Percentiles rank a stretch among this genome's conserved stretches.
Conservation (phyloP, 257 asterid genomes). For the Nemophila menziesii region DNA sequence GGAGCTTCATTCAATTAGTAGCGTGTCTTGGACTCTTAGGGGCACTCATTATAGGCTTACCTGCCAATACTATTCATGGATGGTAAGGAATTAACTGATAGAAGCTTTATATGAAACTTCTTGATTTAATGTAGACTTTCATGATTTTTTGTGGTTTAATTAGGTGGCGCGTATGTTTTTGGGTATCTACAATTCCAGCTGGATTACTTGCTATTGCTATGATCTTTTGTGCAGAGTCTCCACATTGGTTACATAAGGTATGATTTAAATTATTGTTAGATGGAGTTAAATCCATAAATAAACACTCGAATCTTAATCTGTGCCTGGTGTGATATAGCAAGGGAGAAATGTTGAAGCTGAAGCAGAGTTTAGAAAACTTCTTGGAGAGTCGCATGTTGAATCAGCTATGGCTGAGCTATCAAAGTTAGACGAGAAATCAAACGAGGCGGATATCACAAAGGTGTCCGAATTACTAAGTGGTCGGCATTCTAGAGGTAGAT, state of each 20-base stretch:
- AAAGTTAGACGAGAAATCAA: constrained; percentile 50
- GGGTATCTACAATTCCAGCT: constrained; percentile 76
- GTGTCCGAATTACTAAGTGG: constrained; percentile 56
- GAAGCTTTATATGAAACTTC: background rate
- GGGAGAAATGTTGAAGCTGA: constrained; percentile 82
- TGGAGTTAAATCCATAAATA: background rate
- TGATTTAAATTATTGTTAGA: background rate
- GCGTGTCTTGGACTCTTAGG: constrained; percentile 73
- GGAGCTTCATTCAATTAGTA: constrained; percentile 86
- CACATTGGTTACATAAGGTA: constrained; percentile 90
- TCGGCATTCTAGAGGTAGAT: constrained; percentile 69
- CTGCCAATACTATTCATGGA: constrained; percentile 55
- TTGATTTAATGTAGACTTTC: constrained; percentile 8
- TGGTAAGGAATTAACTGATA: constrained; percentile 46
- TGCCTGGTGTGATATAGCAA: constrained; percentile 37
- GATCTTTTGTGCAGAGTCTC: constrained; percentile 88
- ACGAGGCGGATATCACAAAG: constrained; percentile 38
- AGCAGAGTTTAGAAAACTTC: constrained; percentile 64
- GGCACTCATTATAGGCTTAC: constrained; percentile 67
- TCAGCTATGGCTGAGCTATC: constrained; percentile 68
- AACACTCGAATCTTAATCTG: background rate
- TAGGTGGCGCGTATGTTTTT: constrained; percentile 95
- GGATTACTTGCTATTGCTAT: constrained; percentile 55
- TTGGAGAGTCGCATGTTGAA: constrained; percentile 58
- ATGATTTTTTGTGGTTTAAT: constrained; percentile 12